Percentiles rank a stretch among this genome's conserved stretches.
These are phyloP conservation scores for Thielaviopsis euricoi DNA, from an alignment of 2,329 filamentous ascomycete species.

Conservation along the genomic window DNA sequence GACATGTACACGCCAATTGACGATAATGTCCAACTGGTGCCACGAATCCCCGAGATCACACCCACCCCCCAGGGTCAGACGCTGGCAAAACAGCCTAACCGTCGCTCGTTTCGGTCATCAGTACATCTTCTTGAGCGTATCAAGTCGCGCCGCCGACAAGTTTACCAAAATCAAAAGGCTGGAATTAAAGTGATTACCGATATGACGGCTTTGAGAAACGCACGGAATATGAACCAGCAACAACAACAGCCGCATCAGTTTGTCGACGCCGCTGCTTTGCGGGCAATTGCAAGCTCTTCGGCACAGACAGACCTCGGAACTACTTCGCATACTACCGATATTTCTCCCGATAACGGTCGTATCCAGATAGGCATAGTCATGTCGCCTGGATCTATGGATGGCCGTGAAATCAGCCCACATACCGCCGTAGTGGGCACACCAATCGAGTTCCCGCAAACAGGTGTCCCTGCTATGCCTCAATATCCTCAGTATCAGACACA, in stretches of 20 bases:
- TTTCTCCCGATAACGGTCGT: slow-evolving; percentile 53
- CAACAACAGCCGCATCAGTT: slow-evolving; percentile 27
- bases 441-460: slow-evolving; percentile 17
- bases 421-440: slow-evolving; percentile 28
- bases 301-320: slow-evolving; percentile 37
- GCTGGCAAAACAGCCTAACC: not conserved
- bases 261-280: slow-evolving; percentile 41
- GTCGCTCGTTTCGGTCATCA: slow-evolving; percentile 20
- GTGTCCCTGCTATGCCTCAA: not conserved
- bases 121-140: slow-evolving; percentile 27
- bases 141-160: slow-evolving; percentile 45
- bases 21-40: slow-evolving; percentile 21
- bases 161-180: slow-evolving; percentile 40
- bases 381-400: slow-evolving; percentile 28
- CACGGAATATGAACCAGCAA: slow-evolving; percentile 7
- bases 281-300: slow-evolving; percentile 40
- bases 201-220: slow-evolving; percentile 35
- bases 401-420: slow-evolving; percentile 28
- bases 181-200: slow-evolving; percentile 56
- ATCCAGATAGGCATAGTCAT: slow-evolving; percentile 58
- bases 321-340: slow-evolving; percentile 23
- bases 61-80: not conserved
- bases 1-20: slow-evolving; percentile 16
- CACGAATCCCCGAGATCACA: not conserved
- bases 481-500: slow-evolving; percentile 13